Evolutionary conservation across 2,329 filamentous ascomycete species (phyloP), one percentile per base, ranked within the genome.

Genomic region (Whalleya microplaca): DNA sequence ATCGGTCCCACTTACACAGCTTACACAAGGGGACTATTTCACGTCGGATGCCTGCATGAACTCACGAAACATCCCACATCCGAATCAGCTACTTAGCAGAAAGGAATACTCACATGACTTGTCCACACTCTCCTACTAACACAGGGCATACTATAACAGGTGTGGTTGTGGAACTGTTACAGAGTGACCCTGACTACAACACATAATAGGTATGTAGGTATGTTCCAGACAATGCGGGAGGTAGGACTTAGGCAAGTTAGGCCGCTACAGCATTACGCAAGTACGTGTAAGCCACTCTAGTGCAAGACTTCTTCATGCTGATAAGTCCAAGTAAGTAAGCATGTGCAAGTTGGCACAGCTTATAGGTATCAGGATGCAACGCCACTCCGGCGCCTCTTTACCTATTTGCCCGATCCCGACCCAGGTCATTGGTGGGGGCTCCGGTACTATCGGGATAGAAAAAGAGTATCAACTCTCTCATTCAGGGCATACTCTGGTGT

Each of bases 91-190:
- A 37, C 3, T 12, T 50, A 43, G 57, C 60, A 62, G 55, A 18
- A 51, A 18, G 23, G 49, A 12, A 48, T 14, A 21, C 48, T 62
- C 59, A 62, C 54, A 60, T 62, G 59, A 62, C 51, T 48, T 53
- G 18, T 42, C 16, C 7, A 12, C 14, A 14, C 14, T 16, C 32
- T 37, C 14, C 32, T 12, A 29, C 5, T 37, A 16, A 3, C 32
- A 37, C 23, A 27, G 9, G n/a, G n/a, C n/a, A n/a, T n/a, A n/a
- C n/a, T n/a, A n/a, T n/a, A n/a, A n/a, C n/a, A n/a, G n/a, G n/a
- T n/a, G n/a, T n/a, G n/a, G n/a, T n/a, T n/a, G n/a, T n/a, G n/a
- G n/a, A n/a, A n/a, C n/a, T n/a, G n/a, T n/a, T n/a, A n/a, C n/a
- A n/a, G n/a, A n/a, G n/a, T n/a, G n/a, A n/a, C n/a, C n/a, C n/a